Conservation (phyloP, 257 asterid genomes). For the Nicotiana obtusifolia region DNA sequence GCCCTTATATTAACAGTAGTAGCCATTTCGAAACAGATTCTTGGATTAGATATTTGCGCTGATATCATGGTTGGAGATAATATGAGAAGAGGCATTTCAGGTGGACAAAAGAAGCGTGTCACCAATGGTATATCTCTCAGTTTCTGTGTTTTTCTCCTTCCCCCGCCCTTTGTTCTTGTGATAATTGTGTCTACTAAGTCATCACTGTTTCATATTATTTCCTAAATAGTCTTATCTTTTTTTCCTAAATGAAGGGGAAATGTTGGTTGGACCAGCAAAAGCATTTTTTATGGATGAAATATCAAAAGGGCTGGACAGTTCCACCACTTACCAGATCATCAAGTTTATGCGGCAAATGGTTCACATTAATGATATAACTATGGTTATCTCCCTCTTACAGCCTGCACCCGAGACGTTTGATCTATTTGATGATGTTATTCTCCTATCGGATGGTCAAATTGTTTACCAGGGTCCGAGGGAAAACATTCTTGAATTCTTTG, state of each 20-base stretch:
- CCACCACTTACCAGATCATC: constrained; percentile 79
- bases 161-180: neutral
- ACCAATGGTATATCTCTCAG: constrained; percentile 50
- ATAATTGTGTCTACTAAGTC: neutral
- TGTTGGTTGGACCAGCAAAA: constrained; percentile 89
- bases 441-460: constrained; percentile 69
- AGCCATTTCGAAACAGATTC: constrained; percentile 42
- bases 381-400: constrained; percentile 78
- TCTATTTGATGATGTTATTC: constrained; percentile 69
- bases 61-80: constrained; percentile 91
- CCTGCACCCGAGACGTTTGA: constrained; percentile 83
- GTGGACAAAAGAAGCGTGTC: constrained; percentile 91
- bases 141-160: neutral
- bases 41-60: constrained; percentile 86
- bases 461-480: constrained; percentile 84
- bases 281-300: constrained; percentile 93
- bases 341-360: constrained; percentile 88
- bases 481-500: constrained; percentile 56
- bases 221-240: neutral
- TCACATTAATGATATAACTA: constrained; percentile 62
- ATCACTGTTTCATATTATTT: neutral
- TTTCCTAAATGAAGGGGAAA: constrained; percentile 46
- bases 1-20: neutral
- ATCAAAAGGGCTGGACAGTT: constrained; percentile 84
- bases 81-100: constrained; percentile 90